Percentiles rank a stretch among this genome's conserved stretches.
Evolutionary conservation across 495 filamentous ascomycete genomes (phyloP).

Genomic region (Lindgomyces ingoldianus): DNA sequence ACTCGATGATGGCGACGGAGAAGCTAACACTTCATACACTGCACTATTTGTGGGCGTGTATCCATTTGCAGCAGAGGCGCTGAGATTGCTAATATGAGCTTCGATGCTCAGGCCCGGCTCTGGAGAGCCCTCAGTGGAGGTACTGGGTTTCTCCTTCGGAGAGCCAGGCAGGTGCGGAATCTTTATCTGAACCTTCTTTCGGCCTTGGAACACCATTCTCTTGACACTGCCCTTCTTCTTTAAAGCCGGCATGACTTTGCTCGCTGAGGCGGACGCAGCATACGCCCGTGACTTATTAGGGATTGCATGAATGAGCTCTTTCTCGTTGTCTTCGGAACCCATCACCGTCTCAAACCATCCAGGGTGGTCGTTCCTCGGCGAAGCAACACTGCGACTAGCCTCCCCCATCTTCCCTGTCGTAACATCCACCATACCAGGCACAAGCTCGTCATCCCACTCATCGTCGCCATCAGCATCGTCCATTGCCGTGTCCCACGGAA

Average conservation of each 20-base stretch:
- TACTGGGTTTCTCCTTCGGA: too few relatives aligned
- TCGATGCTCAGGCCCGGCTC: too few relatives aligned
- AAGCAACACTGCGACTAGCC: background rate
- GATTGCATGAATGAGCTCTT: background rate
- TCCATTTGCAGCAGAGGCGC: too few relatives aligned
- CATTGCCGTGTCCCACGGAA: background rate
- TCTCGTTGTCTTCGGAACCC: background rate
- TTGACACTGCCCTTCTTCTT: constrained; percentile 14
- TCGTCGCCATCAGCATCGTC: background rate
- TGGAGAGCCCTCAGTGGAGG: too few relatives aligned
- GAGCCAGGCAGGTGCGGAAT: too few relatives aligned
- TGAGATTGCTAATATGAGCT: too few relatives aligned
- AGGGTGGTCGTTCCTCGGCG: background rate
- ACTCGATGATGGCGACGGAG: too few relatives aligned
- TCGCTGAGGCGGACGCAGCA: background rate
- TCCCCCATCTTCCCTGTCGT: constrained; percentile 2
- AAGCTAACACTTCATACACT: too few relatives aligned
- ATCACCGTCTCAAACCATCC: constrained; percentile 5
- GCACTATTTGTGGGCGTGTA: too few relatives aligned
- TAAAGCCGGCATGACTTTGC: constrained; percentile 5
- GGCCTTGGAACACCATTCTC: constrained; percentile 6
- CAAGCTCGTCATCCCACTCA: background rate
- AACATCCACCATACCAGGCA: constrained; percentile 1
- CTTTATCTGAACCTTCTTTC: too few relatives aligned
- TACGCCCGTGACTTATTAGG: background rate